Base-by-base conservation (phyloP, 352 stramenopile species). In the Achlya hypogyna region DNA sequence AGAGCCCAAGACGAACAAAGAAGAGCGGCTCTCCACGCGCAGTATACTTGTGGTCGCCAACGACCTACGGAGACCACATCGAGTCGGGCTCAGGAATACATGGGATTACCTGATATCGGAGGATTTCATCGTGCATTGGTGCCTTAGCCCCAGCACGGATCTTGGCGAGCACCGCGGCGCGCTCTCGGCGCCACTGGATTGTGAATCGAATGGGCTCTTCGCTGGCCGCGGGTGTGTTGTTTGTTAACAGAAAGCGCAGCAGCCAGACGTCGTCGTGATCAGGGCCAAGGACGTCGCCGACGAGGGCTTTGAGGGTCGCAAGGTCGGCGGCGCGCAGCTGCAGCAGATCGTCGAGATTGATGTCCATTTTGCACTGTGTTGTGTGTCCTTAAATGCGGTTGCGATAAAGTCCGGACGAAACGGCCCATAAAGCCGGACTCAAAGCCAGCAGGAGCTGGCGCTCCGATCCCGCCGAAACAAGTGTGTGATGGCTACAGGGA, bases 261-360 rank as follows among this genome's bases (percentile, higher is more conserved):
- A 65, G 47, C 59, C 59, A 65, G 5, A 65, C 5, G 32, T 65
- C 59, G 32, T 65, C 59, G 42, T 65, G 38, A 6, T 65, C 25
- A n/a, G 35, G 38, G 5, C 16, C 27, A 8, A 65, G 25, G 5
- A 35, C 59, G 31, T 65, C 59, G 16, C 29, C 6, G 27, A 65
- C 29, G 18, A 22, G 32, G 9, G 12, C 12, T 10, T 27, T 20
- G 16, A 65, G 34, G 3, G 23, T 22, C 6, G 14, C 47, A 28
- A 65, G 53, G 14, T 8, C 29, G 12, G 4, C 59, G 5, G 31
- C 43, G 35, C 34, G 59, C 34, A 27, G 2, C 31, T 43, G 10
- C 4, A 65, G 31, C 34, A 65, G 31, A 25, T 35, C 42, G 29
- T 65, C 59, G 16, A 65, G 38, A 5, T 65, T n/a, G 59, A 27